Base-by-base conservation (phyloP, 371 early-diverging fungal genomes). In the Actinomortierella ambigua region DNA sequence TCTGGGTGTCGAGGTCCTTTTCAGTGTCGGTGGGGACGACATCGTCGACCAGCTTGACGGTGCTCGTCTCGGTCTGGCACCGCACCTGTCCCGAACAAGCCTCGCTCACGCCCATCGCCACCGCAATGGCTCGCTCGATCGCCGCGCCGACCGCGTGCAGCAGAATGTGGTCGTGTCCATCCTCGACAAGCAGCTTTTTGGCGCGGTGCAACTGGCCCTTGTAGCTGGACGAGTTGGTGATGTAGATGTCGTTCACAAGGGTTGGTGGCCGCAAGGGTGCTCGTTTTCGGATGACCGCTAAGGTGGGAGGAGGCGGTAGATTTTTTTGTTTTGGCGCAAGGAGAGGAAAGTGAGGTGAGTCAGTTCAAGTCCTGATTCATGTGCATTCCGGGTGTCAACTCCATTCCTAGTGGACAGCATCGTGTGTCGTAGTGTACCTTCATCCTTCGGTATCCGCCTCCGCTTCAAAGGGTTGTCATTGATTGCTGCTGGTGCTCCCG, bases 91-190 rank as follows among this genome's bases (percentile, higher is more conserved):
- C 58, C 9, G 73, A 71, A 20, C 73, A 71, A 2, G 73, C 59
- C 1, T n/a, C 28, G 29, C 63, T 71, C 46, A 71, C 47, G 0
- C 67, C 67, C 73, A 71, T 66, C 40, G 73, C 73, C n/a, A 71
- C 66, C 17, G 26, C 27, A 44, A 71, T 62, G 13, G 73, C 73
- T 20, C 73, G 51, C 20, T 71, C 73, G 22, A 66, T 66, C 2
- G 73, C 73, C 50, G 67, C 65, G 50, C 73, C 67, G 60, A 71
- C 66, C 17, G 73, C 73, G 7, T 66, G 73, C 11, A 71, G 59
- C 15, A 59, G 27, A 40, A 71, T 66, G 29, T 62, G 66, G 13
- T 66, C 57, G 13, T 62, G 63, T 15, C 73, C 73, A 29, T 71
- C 73, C 24, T 66, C 63, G 20, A 66, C 57, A 2, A 71, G 51